Percentiles rank a stretch among this genome's conserved stretches.
Conservation (phyloP, 768 basidiomycete genomes). For the Boletus pseudo-olivaceus region DNA sequence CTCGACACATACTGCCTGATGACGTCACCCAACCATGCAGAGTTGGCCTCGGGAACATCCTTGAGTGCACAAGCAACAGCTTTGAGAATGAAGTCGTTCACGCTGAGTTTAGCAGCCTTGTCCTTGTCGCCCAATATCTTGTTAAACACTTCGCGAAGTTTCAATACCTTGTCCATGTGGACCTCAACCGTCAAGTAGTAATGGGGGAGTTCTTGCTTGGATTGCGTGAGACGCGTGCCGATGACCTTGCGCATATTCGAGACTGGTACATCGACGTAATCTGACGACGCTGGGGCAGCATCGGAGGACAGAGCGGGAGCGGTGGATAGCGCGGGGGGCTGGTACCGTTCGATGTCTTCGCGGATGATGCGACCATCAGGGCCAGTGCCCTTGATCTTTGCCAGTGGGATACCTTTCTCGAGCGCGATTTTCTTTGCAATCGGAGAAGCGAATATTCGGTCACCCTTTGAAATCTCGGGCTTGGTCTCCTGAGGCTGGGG, state of each 20-base stretch:
- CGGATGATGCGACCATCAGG: slow-evolving; percentile 93
- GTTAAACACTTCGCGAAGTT: slow-evolving; percentile 96
- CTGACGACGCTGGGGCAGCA: slow-evolving; percentile 50
- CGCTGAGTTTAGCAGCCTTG: slow-evolving; percentile 88
- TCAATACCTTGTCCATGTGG: slow-evolving; percentile 94
- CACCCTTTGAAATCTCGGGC: slow-evolving; percentile 58
- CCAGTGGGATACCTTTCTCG: slow-evolving; percentile 87
- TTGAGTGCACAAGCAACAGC: slow-evolving; percentile 85
- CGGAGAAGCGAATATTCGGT: slow-evolving; percentile 92
- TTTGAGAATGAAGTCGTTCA: slow-evolving; percentile 98
- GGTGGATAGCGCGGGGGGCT: slow-evolving; percentile 46
- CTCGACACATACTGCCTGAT: slow-evolving; percentile 77
- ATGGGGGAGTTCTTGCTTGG: slow-evolving; percentile 93
- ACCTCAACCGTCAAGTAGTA: slow-evolving; percentile 95
- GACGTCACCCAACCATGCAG: slow-evolving; percentile 94
- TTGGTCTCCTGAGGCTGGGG: slow-evolving; percentile 42
- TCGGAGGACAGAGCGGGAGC: slow-evolving; percentile 43
- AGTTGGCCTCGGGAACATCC: slow-evolving; percentile 97
- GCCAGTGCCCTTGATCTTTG: slow-evolving; percentile 88
- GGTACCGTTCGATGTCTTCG: slow-evolving; percentile 91
- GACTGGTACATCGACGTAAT: slow-evolving; percentile 87
- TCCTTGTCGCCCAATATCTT: slow-evolving; percentile 80
- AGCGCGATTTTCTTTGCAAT: slow-evolving; percentile 96
- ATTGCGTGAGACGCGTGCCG: slow-evolving; percentile 84
- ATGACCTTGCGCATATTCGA: slow-evolving; percentile 95